Percentiles rank a stretch among this genome's conserved stretches.
Conservation (phyloP, 441 rosid genomes). For the Brassica balearica region DNA sequence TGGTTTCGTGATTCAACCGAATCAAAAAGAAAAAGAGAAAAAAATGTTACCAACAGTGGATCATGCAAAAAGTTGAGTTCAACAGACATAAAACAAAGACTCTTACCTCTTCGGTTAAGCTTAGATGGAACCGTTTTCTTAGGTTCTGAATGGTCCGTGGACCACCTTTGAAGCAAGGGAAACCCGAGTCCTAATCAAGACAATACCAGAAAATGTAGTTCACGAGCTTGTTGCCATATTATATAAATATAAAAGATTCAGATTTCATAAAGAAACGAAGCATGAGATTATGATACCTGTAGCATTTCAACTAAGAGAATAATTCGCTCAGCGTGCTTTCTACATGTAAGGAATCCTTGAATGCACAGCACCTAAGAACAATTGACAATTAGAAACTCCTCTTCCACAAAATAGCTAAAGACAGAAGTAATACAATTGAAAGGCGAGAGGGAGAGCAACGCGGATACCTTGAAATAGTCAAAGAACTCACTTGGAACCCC, state of each 20-base stretch:
- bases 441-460: conserved; percentile 20
- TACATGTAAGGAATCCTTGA: conserved; percentile 96
- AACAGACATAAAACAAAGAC: conserved; percentile 14
- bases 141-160: conserved; percentile 88
- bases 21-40: conserved; percentile 26
- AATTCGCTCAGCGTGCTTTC: conserved; percentile 96
- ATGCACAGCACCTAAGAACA: conserved; percentile 84
- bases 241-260: conserved; percentile 10
- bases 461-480: conserved; percentile 87
- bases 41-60: conserved; percentile 19
- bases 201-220: conserved; percentile 23
- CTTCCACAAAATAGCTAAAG: conserved; percentile 7
- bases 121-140: conserved; percentile 88
- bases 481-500: conserved; percentile 98
- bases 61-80: not conserved
- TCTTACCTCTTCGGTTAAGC: conserved; percentile 91
- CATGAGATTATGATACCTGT: conserved; percentile 63
- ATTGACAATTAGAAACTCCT: conserved; percentile 25
- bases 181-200: conserved; percentile 82
- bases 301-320: conserved; percentile 98
- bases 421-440: not conserved
- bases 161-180: conserved; percentile 98
- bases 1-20: conserved; percentile 49
- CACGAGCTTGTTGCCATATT: conserved; percentile 11
- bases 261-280: conserved; percentile 23